phyloP scores from a whole-genome alignment of 163 green algal species.

The Picocystis sp. region DNA sequence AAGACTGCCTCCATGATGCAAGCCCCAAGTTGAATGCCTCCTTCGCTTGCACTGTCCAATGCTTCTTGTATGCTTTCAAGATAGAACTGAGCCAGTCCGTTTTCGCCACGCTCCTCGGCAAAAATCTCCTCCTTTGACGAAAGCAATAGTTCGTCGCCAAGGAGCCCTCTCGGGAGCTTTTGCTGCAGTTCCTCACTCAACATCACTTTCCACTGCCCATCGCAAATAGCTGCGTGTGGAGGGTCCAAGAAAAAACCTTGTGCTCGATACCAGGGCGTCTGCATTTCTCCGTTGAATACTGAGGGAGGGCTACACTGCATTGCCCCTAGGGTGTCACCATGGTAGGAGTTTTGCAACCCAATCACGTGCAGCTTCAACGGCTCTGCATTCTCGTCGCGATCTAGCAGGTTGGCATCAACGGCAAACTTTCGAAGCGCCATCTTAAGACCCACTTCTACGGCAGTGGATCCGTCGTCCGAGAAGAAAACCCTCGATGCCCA shows the following conservation, averaged over 20 bases:
- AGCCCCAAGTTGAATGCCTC: conserved; percentile 10
- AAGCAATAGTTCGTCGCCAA: conserved; percentile 9
- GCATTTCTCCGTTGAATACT: conserved; percentile 58
- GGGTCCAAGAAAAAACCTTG: conserved; percentile 63
- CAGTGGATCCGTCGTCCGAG: conserved; percentile 61
- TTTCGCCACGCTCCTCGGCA: background rate
- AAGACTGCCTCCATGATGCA: conserved; percentile 25
- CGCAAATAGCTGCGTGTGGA: conserved; percentile 36
- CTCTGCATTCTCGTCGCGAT: background rate
- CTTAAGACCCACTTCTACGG: conserved; percentile 70
- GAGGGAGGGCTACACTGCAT: conserved; percentile 72
- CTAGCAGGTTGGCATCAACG: conserved; percentile 23
- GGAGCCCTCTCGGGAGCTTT: background rate
- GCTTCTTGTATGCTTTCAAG: conserved; percentile 12
- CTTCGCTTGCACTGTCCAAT: conserved; percentile 18
- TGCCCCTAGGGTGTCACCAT: conserved; percentile 88
- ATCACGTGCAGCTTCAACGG: conserved; percentile 41
- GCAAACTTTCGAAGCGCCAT: conserved; percentile 82
- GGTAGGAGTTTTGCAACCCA: conserved; percentile 68
- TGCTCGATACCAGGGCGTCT: conserved; percentile 61
- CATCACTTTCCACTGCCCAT: conserved; percentile 31
- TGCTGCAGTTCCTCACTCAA: background rate
- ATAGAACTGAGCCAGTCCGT: conserved; percentile 18
- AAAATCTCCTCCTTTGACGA: conserved; percentile 10
- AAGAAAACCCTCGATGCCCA: conserved; percentile 83